Conservation (phyloP, 805 yeast genomes). For the Metschnikowia continentalis region DNA sequence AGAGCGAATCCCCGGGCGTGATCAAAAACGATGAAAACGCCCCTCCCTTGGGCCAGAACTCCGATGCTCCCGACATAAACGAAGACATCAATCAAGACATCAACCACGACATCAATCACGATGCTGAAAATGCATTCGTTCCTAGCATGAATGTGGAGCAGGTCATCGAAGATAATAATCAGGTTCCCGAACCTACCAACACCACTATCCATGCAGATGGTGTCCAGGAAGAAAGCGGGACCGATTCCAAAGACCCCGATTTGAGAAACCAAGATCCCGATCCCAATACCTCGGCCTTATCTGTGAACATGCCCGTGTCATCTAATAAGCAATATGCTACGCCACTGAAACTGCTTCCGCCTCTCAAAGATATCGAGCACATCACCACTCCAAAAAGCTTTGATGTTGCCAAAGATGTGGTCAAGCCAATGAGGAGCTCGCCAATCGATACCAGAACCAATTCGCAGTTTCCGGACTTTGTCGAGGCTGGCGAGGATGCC, state of each 20-base stretch:
- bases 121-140: not conserved
- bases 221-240: slow-evolving; percentile 5
- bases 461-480: slow-evolving; percentile 10
- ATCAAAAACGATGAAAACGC: not conserved
- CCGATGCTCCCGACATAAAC: slow-evolving; percentile 7
- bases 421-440: slow-evolving; percentile 18
- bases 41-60: slow-evolving; percentile 9
- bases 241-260: not conserved
- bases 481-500: slow-evolving; percentile 15
- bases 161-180: not conserved
- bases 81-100: not conserved
- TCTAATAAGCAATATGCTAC: slow-evolving; percentile 26
- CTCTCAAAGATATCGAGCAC: slow-evolving; percentile 39
- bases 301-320: slow-evolving; percentile 7
- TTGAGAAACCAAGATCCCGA: slow-evolving; percentile 5
- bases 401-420: slow-evolving; percentile 35
- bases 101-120: not conserved
- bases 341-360: slow-evolving; percentile 39
- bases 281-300: slow-evolving; percentile 13
- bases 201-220: not conserved
- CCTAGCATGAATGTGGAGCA: not conserved
- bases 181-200: not conserved
- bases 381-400: slow-evolving; percentile 41
- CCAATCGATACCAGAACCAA: slow-evolving; percentile 18
- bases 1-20: not conserved